Base-by-base conservation (phyloP, 805 yeast genomes). In the Kazachstania bromeliacearum region DNA sequence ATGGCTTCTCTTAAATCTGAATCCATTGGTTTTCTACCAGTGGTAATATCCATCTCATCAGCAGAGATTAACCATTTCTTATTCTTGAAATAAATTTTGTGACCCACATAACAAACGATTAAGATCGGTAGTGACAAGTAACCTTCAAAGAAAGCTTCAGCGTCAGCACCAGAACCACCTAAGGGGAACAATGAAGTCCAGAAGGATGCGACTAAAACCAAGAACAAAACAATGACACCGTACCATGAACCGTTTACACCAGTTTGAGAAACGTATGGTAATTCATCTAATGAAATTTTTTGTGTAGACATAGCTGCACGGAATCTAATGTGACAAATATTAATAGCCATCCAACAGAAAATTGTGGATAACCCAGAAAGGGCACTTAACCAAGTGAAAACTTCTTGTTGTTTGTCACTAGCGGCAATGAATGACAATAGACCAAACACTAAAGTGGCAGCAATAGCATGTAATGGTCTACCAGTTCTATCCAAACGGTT, bases 401-500 rank as follows among this genome's bases (percentile, higher is more conserved):
- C 77, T 31, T 60, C 66, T 26, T 49, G 65, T 47, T 67, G 66
- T 40, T 68, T 64, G 28, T 66, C 59, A 28, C 59, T 55, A 16
- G 74, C 66, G 5, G 76, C 78, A 34, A 69, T 62, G 59, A 73
- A 77, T 41, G 80, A 72, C 15, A 77, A 51, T 41, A 77, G 59
- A 26, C 81, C 84, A 53, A 77, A 62, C 10, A 62, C 39, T 35
- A 75, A 59, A n/a, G 79, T 67, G 23, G 68, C 63, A 5, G 59
- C 43, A 48, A 82, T 74, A 14, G 85, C 89, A 35, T 71, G 73
- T 36, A 81, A 55, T 13, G 95, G 95, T 51, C 94, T 71, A 39
- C 95, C 95, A 36, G 63, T 66, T 45, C 80, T 70, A 57, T 85
- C 94, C 41, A 84, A 74, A 61, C 79, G 79, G 24, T 77, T 76